Base-by-base conservation (phyloP, 495 filamentous ascomycete species). In the Eremomyces bilateralis region DNA sequence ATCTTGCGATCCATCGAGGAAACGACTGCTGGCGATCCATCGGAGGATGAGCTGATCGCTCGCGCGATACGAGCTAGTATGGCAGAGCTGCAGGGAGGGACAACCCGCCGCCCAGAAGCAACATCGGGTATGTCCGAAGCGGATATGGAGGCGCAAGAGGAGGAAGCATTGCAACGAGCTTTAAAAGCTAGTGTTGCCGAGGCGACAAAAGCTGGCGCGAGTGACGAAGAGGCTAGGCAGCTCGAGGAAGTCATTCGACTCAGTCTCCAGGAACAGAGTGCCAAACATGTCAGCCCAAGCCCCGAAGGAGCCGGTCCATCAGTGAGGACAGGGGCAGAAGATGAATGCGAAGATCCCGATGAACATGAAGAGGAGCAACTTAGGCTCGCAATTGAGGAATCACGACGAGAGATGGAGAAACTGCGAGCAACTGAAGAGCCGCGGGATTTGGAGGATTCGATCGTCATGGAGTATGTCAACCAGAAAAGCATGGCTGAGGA, bases 401-500 rank as follows among this genome's bases (percentile, higher is more conserved):
- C 39, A 5, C 47, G 13, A 27, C 24, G 30, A 13, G 43, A 42
- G 24, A 37, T 34, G 24, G 48, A 55, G 13, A 37, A 39, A 19
- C 38, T 48, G 27, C 40, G 54, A 21, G 44, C 51, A 39, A 41
- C 49, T 3, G 56, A 54, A 10, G 46, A 43, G 18, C 58, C 54
- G 38, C 46, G 57, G 33, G 61, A 48, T 42, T 64, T 60, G 0
- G 78, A 82, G 51, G 77, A 82, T 47, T 68, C 77, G 20, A 66
- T 77, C 39, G 64, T 84, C 18, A 46, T 84, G 48, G 72, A 80
- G 40, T 79, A 77, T 50, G 62, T 80, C n/a, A 78, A 71, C 57
- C 71, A 67, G 53, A 75, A 81, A 53, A 81, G 77, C 53, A 44
- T 80, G 15, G 62, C 64, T 0, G 77, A 82, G 54, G 66, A 69